phyloP scores from a whole-genome alignment of 1,139 yeast species.

The Debaryomyces robertsiae region DNA sequence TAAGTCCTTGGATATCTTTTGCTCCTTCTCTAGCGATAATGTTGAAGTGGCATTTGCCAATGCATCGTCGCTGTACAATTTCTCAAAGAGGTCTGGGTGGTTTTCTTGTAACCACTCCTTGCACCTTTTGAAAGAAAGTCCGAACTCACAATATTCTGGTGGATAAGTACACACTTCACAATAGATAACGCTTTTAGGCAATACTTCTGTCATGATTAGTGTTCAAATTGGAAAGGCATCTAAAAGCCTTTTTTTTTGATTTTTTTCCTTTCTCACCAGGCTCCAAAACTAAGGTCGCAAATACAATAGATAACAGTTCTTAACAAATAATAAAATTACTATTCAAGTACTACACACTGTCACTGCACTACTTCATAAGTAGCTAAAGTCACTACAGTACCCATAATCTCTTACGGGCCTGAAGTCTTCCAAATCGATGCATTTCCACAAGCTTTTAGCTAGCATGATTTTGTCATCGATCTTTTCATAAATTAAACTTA shows the following conservation, averaged over 20 bases:
- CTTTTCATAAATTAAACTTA: slow-evolving; percentile 65
- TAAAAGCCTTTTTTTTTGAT: neutral
- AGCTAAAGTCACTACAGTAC: slow-evolving; percentile 25
- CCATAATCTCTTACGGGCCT: slow-evolving; percentile 60
- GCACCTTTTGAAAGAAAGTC: slow-evolving; percentile 79
- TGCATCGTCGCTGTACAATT: slow-evolving; percentile 62
- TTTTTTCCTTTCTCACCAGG: slow-evolving; percentile 1
- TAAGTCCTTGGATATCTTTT: slow-evolving; percentile 76
- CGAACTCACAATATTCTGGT: slow-evolving; percentile 94
- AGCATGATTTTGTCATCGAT: slow-evolving; percentile 58
- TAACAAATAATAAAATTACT: neutral
- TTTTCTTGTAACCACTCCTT: slow-evolving; percentile 74
- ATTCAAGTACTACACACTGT: too few species aligned
- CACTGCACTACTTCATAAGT: slow-evolving; percentile 3
- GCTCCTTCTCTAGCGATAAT: slow-evolving; percentile 74
- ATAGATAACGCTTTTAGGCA: slow-evolving; percentile 56
- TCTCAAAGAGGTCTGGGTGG: slow-evolving; percentile 57
- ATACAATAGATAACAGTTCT: neutral
- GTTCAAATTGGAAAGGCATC: too few species aligned
- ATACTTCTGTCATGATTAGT: slow-evolving; percentile 38
- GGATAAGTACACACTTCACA: slow-evolving; percentile 89
- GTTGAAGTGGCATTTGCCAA: slow-evolving; percentile 54
- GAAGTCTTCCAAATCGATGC: slow-evolving; percentile 67
- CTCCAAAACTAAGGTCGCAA: slow-evolving; percentile 8
- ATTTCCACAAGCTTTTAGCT: slow-evolving; percentile 60